These are phyloP conservation scores for Saccharomyces hybrid DNA, from an alignment of 1,139 yeast genomes.

Conservation along the genomic window DNA sequence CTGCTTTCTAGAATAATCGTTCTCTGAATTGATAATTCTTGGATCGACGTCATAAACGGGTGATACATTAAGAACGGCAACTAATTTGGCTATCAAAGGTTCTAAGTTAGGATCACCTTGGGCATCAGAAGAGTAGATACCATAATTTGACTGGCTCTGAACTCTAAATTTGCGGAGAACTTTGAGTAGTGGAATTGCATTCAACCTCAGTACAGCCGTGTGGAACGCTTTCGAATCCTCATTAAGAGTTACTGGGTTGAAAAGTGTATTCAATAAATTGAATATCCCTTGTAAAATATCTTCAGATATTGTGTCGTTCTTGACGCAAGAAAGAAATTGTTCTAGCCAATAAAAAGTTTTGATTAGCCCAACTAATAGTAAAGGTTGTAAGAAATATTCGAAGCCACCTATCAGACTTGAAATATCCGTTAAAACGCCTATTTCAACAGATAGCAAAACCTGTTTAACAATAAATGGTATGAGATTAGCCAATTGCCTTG, in stretches of 20 bases:
- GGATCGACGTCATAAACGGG: constrained; percentile 28
- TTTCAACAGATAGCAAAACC: constrained; percentile 54
- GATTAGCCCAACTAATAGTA: constrained; percentile 31
- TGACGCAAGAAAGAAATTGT: constrained; percentile 21
- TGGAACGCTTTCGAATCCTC: constrained; percentile 29
- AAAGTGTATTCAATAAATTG: constrained; percentile 19
- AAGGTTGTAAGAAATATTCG: constrained; percentile 60
- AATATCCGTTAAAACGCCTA: constrained; percentile 42
- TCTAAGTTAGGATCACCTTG: constrained; percentile 25
- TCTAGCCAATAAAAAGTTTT: constrained; percentile 29
- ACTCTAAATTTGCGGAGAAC: constrained; percentile 20
- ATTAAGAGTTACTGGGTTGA: constrained; percentile 25
- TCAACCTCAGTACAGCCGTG: constrained; percentile 23
- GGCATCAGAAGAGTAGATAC: constrained; percentile 28
- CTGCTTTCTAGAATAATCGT: constrained; percentile 25
- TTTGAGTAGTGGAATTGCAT: constrained; percentile 23
- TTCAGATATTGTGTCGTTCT: constrained; percentile 14
- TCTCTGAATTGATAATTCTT: constrained; percentile 17
- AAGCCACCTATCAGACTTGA: constrained; percentile 42
- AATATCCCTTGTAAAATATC: constrained; percentile 21
- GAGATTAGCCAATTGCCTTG: constrained; percentile 60
- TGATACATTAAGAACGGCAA: constrained; percentile 20
- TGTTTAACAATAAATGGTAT: constrained; percentile 72
- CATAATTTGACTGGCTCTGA: constrained; percentile 25
- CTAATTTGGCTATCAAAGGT: constrained; percentile 20